Conservation (phyloP, 106 monocot genomes). For the Posidonia australis region DNA sequence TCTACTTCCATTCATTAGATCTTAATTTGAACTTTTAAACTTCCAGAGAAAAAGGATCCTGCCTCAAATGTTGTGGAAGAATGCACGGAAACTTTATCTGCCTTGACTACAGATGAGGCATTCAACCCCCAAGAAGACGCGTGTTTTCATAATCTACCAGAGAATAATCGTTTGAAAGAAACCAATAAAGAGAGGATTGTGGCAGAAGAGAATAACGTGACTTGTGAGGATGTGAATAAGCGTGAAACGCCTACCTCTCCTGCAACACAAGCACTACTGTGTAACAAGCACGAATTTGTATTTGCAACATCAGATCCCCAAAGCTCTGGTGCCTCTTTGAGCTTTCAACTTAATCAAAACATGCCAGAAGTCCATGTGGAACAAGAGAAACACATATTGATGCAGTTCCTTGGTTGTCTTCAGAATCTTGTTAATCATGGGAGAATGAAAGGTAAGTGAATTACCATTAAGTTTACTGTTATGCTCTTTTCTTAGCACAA, state of each 20-base stretch:
- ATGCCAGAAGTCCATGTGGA: slow-evolving; percentile 57
- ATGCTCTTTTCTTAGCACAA: too few relatives aligned
- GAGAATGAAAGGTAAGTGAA: slow-evolving; percentile 86
- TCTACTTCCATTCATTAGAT: too few relatives aligned
- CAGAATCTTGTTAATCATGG: slow-evolving; percentile 62
- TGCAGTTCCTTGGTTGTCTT: slow-evolving; percentile 67
- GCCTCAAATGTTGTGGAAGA: too few relatives aligned
- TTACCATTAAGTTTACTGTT: too few relatives aligned
- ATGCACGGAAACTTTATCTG: too few relatives aligned
- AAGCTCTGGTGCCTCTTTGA: slow-evolving; percentile 9
- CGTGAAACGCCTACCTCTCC: slow-evolving; percentile 74
- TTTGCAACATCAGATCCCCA: slow-evolving; percentile 38
- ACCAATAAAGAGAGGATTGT: slow-evolving; percentile 1
- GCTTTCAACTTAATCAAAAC: slow-evolving; percentile 19
- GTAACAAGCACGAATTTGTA: slow-evolving; percentile 74
- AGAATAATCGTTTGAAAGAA: background rate
- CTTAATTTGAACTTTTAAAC: too few relatives aligned
- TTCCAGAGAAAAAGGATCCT: too few relatives aligned
- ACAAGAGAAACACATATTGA: slow-evolving; percentile 77
- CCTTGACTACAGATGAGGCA: too few relatives aligned
- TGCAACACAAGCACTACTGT: slow-evolving; percentile 82
- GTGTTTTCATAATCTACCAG: too few relatives aligned
- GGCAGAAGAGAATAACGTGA: slow-evolving; percentile 17
- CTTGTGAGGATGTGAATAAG: slow-evolving; percentile 34
- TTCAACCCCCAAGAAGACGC: too few relatives aligned